Evolutionary conservation across 1,284 basidiomycete species (phyloP), one percentile per base, ranked within the genome.

Genomic region (Ganoderma resinaceum): DNA sequence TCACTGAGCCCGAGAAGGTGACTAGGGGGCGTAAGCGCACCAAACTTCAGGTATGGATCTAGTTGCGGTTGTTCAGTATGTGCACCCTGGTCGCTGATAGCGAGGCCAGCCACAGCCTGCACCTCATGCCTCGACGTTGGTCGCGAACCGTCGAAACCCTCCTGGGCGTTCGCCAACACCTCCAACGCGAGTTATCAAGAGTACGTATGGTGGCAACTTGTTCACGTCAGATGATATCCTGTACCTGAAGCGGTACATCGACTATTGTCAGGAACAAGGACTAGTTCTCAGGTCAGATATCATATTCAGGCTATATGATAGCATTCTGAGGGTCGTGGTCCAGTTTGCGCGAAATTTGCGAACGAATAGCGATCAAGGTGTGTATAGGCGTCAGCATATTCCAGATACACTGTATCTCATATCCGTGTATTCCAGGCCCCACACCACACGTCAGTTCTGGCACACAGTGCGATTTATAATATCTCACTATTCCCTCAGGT

Each of bases 201-300:
- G 92, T 74, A 93, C 92, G 0, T 94, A 93, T 74, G 93, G 93
- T 57, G 93, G 93, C 2, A 94, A 95, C 75, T 76, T 94, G 49
- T 95, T 94, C 76, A 95, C 93, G 0, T 84, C 89, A 0, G 93
- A 94, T 61, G 93, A 95, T 76, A 86, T 94, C 31, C 64, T 87
- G 55, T 95, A 94, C 77, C 83, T 95, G 69, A 92, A 94, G 76
- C 89, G 88, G 75, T 94, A 95, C 76, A 94, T 95, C 61, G 92
- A 94, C 73, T 95, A 93, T 74, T 94, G 93, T 75, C 92, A 93
- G 73, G 91, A 93, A 68, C 91, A 94, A 77, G 93, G 93, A 42
- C 78, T 93, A 6, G 91, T 94, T 9, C 81, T 95, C 52, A 94
- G 91, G 91, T 91, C 68, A 58, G 73, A 11, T 4, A 16, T n/a